These are phyloP conservation scores for Physaria fendleri DNA, from an alignment of 345 rosid genomes.

Conservation along the genomic window DNA sequence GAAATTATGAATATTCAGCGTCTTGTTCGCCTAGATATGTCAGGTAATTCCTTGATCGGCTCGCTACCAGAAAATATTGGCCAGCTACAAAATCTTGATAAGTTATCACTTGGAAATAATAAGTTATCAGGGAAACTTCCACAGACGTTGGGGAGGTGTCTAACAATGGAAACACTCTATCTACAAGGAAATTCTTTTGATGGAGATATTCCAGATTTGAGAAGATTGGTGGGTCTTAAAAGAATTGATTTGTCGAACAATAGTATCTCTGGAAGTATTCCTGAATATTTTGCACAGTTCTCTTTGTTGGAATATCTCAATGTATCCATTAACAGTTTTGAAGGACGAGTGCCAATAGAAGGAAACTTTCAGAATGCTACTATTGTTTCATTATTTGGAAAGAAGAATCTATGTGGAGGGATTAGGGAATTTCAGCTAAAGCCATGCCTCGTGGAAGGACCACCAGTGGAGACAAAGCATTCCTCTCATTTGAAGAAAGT, in stretches of 20 bases:
- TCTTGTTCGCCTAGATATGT: neutral
- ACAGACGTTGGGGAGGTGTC: neutral
- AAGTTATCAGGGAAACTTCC: neutral
- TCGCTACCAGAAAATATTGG: neutral
- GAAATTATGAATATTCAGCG: neutral
- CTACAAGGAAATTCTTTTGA: neutral
- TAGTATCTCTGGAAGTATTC: slow-evolving; percentile 11
- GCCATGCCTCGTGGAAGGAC: neutral
- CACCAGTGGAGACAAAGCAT: neutral
- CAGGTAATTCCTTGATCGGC: neutral
- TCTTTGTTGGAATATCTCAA: neutral
- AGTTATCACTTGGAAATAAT: neutral
- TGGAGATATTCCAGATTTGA: neutral
- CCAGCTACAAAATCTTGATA: neutral
- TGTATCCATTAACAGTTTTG: slow-evolving; percentile 6
- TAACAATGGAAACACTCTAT: neutral
- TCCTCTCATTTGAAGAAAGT: neutral
- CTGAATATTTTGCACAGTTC: neutral
- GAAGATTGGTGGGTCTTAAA: neutral
- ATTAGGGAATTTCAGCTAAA: neutral
- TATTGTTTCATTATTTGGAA: neutral
- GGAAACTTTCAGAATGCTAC: slow-evolving; percentile 16
- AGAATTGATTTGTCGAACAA: neutral
- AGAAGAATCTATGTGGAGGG: slow-evolving; percentile 17
- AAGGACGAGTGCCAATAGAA: slow-evolving; percentile 8